Evolutionary conservation across 139 green algal genomes (phyloP).

Genomic region (Chlorella ohadii): DNA sequence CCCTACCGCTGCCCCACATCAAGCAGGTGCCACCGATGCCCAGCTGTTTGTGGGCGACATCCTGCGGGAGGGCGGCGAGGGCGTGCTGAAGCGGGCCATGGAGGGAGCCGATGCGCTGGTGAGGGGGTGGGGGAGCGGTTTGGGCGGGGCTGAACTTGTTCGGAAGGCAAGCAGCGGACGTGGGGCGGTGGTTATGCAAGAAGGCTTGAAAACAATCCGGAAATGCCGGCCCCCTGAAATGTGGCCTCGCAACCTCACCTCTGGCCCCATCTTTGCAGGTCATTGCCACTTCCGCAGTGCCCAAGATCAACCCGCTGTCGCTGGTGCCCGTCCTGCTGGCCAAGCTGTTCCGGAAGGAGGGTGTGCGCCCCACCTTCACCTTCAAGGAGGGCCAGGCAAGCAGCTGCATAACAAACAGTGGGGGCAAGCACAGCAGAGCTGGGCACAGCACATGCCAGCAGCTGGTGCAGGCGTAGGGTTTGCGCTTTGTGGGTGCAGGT

Average conservation of each 20-base stretch:
- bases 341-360: constrained; percentile 31
- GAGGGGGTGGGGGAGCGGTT: not conserved
- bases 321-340: constrained; percentile 38
- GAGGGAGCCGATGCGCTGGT: constrained; percentile 39
- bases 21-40: constrained; percentile 20
- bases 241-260: too few relatives aligned
- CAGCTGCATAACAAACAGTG: not conserved
- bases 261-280: constrained; percentile 8
- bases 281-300: constrained; percentile 51
- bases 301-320: constrained; percentile 52
- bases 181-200: too few relatives aligned
- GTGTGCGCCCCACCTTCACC: constrained; percentile 60
- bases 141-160: too few relatives aligned
- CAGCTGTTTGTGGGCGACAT: constrained; percentile 58
- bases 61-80: constrained; percentile 23
- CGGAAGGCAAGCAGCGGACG: too few relatives aligned
- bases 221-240: too few relatives aligned
- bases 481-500: too few relatives aligned
- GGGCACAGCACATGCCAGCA: too few relatives aligned
- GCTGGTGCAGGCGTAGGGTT: too few relatives aligned
- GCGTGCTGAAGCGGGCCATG: constrained; percentile 37
- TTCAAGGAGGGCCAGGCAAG: constrained; percentile 55
- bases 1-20: too few relatives aligned
- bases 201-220: too few relatives aligned
- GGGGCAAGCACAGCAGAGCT: too few relatives aligned